Percentiles rank a stretch among this genome's conserved stretches.
phyloP scores from a whole-genome alignment of 768 basidiomycete genomes.

The Podaxis sp. region DNA sequence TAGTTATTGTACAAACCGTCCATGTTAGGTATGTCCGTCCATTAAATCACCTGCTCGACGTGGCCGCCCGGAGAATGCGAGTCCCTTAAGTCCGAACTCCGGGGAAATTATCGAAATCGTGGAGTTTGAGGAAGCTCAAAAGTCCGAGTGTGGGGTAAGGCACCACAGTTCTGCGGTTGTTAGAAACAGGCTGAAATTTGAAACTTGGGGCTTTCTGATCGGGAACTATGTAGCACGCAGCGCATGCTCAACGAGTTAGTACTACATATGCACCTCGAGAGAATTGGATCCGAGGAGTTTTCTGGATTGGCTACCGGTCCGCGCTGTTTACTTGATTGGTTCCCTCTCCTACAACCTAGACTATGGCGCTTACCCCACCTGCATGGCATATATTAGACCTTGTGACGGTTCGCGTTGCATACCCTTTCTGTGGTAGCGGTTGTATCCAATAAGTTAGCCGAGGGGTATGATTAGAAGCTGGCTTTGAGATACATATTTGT shows the following conservation, averaged over 20 bases:
- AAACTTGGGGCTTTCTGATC: not conserved
- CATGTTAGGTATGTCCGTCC: not conserved
- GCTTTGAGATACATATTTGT: too few species aligned
- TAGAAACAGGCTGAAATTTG: not conserved
- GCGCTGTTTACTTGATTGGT: not conserved
- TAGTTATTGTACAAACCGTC: slow-evolving; percentile 6
- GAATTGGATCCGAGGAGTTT: not conserved
- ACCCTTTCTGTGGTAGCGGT: too few species aligned
- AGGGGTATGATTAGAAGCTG: too few species aligned
- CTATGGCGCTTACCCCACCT: not conserved
- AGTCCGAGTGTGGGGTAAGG: too few species aligned
- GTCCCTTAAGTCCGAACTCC: too few species aligned
- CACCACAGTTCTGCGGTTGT: not conserved
- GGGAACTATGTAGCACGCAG: not conserved
- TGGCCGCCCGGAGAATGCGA: too few species aligned
- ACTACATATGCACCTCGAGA: not conserved
- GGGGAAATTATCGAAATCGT: too few species aligned
- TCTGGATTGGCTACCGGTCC: not conserved
- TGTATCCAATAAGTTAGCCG: too few species aligned
- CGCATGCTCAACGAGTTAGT: not conserved
- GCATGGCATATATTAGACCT: not conserved
- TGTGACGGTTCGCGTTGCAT: not conserved
- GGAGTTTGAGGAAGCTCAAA: too few species aligned
- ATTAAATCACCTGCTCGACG: not conserved
- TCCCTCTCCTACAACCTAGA: not conserved